Base-by-base conservation (phyloP, 257 asterid genomes). In the Solanum peruvianum region DNA sequence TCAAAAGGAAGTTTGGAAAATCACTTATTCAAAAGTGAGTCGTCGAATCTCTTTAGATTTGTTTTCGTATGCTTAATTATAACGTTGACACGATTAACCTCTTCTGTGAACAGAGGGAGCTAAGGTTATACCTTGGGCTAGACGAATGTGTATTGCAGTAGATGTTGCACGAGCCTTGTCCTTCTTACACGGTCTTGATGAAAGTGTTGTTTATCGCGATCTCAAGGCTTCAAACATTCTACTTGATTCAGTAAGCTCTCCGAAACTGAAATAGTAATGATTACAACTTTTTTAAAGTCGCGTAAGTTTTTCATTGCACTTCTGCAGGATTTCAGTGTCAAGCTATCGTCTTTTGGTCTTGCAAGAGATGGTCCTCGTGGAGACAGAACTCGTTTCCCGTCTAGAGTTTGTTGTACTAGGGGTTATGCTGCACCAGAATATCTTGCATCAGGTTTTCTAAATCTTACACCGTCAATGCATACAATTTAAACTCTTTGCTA, bases 401-500 rank as follows among this genome's bases (percentile, higher is more conserved):
- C 98, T 23, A 87, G 97, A 88, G 92, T 94, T 37, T 87, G 93
- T 5, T 96, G 98, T n/a, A 93, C 96, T 33, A 89, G 49, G 44
- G 98, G 97, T 9, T 95, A 95, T 86, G 97, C 98, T 45, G 98
- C 98, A 58, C 98, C 98, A 0, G 97, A 95, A 87, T 95, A 94
- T 37, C 87, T 95, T 82, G 92, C 94, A 42, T 91, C 94, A 89
- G 98, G 96, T 93, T 60, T 60, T 86, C 80, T 39, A 37, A 20
- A 37, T 44, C 15, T 35, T 35, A 35, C 13, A 35, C 13, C 2
- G 5, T 16, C 10, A 2, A 2, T 45, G 41, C 25, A 13, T n/a
- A 76, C 37, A 42, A 47, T 6, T 45, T 78, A 45, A 27, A 45
- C 42, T 80, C 25, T 77, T 1, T 25, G 44, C 5, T 47, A 25